Percentiles rank a stretch among this genome's conserved stretches.
Evolutionary conservation across 139 green algal species (phyloP).

Genomic region (Chlamydomonas sp.): DNA sequence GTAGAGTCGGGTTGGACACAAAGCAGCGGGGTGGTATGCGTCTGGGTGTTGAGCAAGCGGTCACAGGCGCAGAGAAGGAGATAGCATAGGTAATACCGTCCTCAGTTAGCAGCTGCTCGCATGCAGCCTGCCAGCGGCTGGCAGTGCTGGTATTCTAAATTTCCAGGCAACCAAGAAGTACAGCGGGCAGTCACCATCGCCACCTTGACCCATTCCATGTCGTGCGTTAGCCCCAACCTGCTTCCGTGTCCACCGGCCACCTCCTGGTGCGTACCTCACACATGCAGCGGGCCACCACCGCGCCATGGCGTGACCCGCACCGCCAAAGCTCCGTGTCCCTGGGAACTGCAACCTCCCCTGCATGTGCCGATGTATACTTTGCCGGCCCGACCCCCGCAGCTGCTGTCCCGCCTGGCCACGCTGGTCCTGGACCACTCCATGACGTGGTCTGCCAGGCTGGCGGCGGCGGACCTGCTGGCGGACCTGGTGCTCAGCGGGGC

Average conservation of each 20-base stretch:
- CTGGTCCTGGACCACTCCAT: conserved; percentile 25
- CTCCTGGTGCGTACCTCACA: background rate
- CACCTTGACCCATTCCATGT: background rate
- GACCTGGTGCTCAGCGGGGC: conserved; percentile 28
- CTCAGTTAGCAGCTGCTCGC: too few species aligned
- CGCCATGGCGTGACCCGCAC: background rate
- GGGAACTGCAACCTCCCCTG: background rate
- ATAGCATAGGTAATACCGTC: too few species aligned
- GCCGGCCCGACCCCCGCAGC: background rate
- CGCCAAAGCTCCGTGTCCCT: background rate
- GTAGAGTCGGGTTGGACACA: background rate
- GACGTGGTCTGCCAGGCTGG: conserved; percentile 7
- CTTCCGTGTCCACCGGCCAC: background rate
- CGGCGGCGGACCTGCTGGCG: conserved; percentile 34
- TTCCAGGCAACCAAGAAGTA: too few species aligned
- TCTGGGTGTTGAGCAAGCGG: too few species aligned
- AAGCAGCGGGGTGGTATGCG: too few species aligned
- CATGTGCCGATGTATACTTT: background rate
- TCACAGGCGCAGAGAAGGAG: too few species aligned
- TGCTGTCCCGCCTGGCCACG: background rate
- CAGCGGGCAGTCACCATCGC: too few species aligned
- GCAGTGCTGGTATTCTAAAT: too few species aligned
- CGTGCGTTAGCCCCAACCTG: background rate
- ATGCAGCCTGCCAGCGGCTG: too few species aligned
- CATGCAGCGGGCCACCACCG: background rate